These are phyloP conservation scores for Bidens hawaiensis DNA, from an alignment of 140 eudicot genomes.

Conservation along the genomic window DNA sequence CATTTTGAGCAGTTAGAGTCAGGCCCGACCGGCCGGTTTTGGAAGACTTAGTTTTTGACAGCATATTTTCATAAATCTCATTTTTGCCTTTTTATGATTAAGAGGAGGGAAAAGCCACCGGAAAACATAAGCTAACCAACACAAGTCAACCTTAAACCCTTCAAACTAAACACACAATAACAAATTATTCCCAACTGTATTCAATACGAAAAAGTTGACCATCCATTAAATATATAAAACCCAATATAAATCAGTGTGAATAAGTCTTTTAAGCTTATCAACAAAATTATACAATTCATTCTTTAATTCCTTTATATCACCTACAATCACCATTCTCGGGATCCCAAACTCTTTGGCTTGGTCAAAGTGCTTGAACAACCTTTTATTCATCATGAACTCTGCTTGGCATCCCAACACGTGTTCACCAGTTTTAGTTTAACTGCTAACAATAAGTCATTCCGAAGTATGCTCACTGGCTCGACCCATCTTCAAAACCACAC, in stretches of 20 bases:
- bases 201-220: constrained; percentile 1
- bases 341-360: constrained; percentile 57
- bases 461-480: constrained; percentile 66
- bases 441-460: constrained; percentile 57
- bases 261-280: constrained; percentile 45
- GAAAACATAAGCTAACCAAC: too few relatives aligned
- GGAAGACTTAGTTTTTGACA: too few relatives aligned
- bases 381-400: constrained; percentile 49
- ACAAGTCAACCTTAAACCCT: too few relatives aligned
- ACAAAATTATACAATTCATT: constrained; percentile 48
- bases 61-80: too few relatives aligned
- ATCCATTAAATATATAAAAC: not conserved
- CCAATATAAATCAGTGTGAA: constrained; percentile 4
- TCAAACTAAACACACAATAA: too few relatives aligned
- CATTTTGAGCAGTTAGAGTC: too few relatives aligned
- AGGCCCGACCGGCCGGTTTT: too few relatives aligned
- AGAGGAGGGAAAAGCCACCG: too few relatives aligned
- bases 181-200: too few relatives aligned
- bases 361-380: constrained; percentile 68
- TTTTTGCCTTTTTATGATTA: too few relatives aligned
- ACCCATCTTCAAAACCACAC: constrained; percentile 27
- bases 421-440: constrained; percentile 54
- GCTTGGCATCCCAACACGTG: constrained; percentile 75
- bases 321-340: constrained; percentile 79
- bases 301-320: constrained; percentile 47